phyloP scores from a whole-genome alignment of 106 monocot species.

The Acanthochlamys bracteata region DNA sequence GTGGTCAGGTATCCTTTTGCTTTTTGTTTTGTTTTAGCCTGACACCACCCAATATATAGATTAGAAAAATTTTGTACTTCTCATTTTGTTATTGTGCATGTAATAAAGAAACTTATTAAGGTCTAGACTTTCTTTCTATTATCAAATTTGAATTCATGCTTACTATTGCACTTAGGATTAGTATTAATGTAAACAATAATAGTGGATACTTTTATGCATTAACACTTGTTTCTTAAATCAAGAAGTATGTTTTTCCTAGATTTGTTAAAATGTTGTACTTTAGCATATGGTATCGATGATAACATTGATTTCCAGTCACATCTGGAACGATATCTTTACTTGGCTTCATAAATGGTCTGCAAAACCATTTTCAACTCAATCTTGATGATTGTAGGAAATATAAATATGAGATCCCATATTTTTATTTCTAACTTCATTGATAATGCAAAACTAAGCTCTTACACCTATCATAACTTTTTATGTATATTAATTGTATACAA shows the following conservation, averaged over 20 bases:
- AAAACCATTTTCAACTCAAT: constrained; percentile 73
- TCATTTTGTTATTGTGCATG: too few species aligned
- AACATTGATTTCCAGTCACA: constrained; percentile 40
- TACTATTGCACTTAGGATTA: too few species aligned
- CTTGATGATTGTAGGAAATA: constrained; percentile 38
- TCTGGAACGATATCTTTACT: constrained; percentile 49
- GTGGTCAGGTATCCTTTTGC: constrained; percentile 46
- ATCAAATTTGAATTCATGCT: too few species aligned
- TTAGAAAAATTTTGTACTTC: too few species aligned
- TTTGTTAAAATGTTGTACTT: too few species aligned
- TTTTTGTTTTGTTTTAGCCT: background rate
- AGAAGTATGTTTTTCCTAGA: background rate
- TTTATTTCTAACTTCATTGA: background rate
- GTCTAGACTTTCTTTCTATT: too few species aligned
- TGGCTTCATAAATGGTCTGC: constrained; percentile 66
- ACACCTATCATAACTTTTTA: background rate
- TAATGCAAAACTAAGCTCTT: background rate
- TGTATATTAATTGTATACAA: constrained; percentile 23
- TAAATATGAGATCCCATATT: constrained; percentile 46
- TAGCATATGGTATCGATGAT: background rate
- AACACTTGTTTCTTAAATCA: too few species aligned
- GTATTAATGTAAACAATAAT: too few species aligned
- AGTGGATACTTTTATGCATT: too few species aligned
- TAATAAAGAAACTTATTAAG: too few species aligned
- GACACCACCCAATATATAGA: too few species aligned